Conservation (phyloP, 306 rosid genomes). For the Pyrus betulifolia region DNA sequence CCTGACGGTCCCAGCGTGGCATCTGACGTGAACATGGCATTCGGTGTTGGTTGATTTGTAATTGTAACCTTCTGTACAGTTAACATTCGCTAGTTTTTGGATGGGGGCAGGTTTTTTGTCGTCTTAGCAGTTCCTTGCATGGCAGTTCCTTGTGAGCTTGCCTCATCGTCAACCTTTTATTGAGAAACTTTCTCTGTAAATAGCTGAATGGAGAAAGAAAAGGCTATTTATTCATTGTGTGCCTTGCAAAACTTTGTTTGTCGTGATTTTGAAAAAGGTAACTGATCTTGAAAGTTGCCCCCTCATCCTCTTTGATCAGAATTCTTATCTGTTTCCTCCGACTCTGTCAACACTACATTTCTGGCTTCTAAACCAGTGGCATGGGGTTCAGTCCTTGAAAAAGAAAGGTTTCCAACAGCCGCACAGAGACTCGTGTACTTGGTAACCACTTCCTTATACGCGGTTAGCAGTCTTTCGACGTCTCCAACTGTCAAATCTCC, state of each 20-base stretch:
- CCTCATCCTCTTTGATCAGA: neutral
- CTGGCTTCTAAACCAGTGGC: conserved; percentile 22
- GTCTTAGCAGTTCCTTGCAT: neutral
- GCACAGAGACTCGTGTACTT: conserved; percentile 38
- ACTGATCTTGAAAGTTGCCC: neutral
- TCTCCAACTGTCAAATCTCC: conserved; percentile 45
- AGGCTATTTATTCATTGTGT: no score
- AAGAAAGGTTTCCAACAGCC: conserved; percentile 29
- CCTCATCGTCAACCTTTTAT: conserved; percentile 2
- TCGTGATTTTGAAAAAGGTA: neutral
- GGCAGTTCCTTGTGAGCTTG: neutral
- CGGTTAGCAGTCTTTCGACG: conserved; percentile 39
- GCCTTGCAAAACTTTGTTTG: neutral
- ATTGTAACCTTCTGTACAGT: conserved; percentile 20
- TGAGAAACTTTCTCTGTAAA: neutral
- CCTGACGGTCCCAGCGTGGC: conserved; percentile 8
- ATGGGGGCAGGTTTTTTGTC: neutral
- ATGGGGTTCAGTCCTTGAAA: conserved; percentile 29
- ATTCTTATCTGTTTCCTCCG: neutral
- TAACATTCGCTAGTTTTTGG: neutral
- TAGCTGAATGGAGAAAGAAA: neutral
- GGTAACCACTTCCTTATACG: conserved; percentile 50
- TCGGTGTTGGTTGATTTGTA: conserved; percentile 43
- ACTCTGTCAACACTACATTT: neutral
- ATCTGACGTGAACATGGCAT: conserved; percentile 27